Percentiles rank a stretch among this genome's conserved stretches.
Evolutionary conservation across 257 asterid genomes (phyloP).

Genomic region (Scutellaria barbata): DNA sequence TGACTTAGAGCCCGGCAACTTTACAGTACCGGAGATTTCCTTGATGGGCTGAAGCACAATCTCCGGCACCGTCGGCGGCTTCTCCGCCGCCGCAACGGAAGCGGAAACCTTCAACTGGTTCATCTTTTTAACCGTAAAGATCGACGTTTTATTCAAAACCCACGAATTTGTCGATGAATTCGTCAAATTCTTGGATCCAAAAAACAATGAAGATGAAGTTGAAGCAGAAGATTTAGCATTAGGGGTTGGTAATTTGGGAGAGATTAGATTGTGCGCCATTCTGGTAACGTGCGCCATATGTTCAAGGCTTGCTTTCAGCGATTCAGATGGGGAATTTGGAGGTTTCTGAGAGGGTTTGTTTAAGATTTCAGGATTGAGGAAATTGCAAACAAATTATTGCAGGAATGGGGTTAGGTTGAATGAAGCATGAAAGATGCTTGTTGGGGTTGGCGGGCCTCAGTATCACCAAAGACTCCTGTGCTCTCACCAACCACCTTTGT

Average conservation of each 20-base stretch:
- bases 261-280: constrained; percentile 54
- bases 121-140: constrained; percentile 43
- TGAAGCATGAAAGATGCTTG: neutral
- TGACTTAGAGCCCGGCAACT: constrained; percentile 97
- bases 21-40: constrained; percentile 88
- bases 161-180: constrained; percentile 48
- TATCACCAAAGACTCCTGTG: neutral
- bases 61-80: constrained; percentile 78
- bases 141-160: constrained; percentile 54
- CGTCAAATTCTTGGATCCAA: constrained; percentile 53
- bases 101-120: constrained; percentile 56
- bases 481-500: constrained; percentile 42
- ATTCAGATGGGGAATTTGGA: constrained; percentile 8
- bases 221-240: constrained; percentile 42
- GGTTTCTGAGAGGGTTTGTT: neutral
- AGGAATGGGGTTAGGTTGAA: constrained; percentile 42
- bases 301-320: neutral
- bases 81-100: constrained; percentile 76
- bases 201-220: constrained; percentile 53
- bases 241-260: constrained; percentile 53
- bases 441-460: constrained; percentile 32
- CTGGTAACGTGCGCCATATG: constrained; percentile 54
- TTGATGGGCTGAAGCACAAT: constrained; percentile 87
- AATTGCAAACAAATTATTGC: neutral
- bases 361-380: constrained; percentile 18